Evolutionary conservation across 257 asterid genomes (phyloP).

Genomic region (Solanum sejunctum): DNA sequence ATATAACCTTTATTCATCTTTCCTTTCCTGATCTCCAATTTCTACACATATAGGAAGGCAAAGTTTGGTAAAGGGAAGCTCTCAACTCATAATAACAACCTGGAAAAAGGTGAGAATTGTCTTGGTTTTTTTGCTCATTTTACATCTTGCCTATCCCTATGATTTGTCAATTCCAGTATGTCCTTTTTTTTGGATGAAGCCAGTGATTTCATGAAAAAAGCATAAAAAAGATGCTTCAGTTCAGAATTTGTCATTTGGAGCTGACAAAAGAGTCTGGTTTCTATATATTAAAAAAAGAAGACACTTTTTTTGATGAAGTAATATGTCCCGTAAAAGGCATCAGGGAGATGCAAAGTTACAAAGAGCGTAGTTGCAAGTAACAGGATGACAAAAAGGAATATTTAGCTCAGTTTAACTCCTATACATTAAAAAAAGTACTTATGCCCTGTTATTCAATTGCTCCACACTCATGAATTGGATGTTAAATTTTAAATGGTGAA

Average conservation of each 20-base stretch:
- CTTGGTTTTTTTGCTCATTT: not conserved
- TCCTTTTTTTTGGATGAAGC: not conserved
- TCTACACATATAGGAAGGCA: slow-evolving; percentile 35
- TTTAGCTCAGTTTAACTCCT: not conserved
- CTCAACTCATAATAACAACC: slow-evolving; percentile 27
- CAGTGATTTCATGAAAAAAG: not conserved
- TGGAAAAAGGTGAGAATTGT: slow-evolving; percentile 41
- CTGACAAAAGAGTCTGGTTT: not conserved
- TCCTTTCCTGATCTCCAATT: slow-evolving; percentile 10
- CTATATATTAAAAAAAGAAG: not conserved
- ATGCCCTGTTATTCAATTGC: not conserved
- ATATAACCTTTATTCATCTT: not conserved
- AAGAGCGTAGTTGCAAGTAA: no score
- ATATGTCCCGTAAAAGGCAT: no score
- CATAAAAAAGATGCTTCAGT: not conserved
- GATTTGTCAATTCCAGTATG: not conserved
- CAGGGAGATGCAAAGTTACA: no score
- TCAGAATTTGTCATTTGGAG: not conserved
- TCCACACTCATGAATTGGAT: not conserved
- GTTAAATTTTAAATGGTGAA: not conserved
- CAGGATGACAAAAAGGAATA: no score
- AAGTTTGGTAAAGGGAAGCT: slow-evolving; percentile 36
- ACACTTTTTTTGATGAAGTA: no score
- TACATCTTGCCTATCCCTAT: not conserved
- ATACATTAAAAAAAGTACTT: not conserved